phyloP scores from a whole-genome alignment of 2,329 filamentous ascomycete species.

The Ophiostoma ulmi region DNA sequence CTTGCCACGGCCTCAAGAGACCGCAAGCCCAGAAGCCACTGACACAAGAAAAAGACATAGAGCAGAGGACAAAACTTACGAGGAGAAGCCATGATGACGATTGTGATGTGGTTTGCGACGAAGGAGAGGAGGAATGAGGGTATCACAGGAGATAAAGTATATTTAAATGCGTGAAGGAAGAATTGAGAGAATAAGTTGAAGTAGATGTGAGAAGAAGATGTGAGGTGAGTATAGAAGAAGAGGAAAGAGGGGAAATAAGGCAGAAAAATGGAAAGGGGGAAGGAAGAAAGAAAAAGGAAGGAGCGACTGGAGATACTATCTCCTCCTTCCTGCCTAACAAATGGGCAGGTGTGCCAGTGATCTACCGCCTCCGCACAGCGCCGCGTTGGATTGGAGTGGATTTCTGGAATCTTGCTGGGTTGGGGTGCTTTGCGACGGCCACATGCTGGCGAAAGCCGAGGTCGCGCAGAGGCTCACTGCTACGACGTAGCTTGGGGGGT shows the following conservation, averaged over 20 bases:
- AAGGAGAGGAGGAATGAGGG: not conserved
- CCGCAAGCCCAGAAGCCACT: not conserved
- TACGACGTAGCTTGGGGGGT: conserved; percentile 5
- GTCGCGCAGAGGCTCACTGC: conserved; percentile 22
- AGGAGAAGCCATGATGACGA: conserved; percentile 65
- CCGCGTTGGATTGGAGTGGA: not conserved
- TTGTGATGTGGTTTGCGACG: not conserved
- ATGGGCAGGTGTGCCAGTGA: not conserved
- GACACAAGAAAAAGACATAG: not conserved
- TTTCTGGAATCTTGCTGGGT: not conserved
- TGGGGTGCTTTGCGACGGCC: conserved; percentile 19
- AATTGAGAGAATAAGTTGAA: not conserved
- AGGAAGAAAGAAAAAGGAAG: conserved; percentile 4
- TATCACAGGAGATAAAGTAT: not conserved
- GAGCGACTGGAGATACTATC: conserved; percentile 1
- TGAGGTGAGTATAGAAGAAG: not conserved
- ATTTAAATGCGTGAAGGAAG: not conserved
- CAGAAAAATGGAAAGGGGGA: not conserved
- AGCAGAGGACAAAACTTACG: conserved; percentile 51
- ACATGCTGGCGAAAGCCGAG: conserved; percentile 30
- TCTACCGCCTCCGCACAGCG: conserved; percentile 18
- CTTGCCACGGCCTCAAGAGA: not conserved
- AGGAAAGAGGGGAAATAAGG: not conserved
- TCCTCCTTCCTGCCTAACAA: not conserved
- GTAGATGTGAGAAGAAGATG: not conserved